phyloP scores from a whole-genome alignment of 2,329 filamentous ascomycete genomes.

The Clonostachys sp. region DNA sequence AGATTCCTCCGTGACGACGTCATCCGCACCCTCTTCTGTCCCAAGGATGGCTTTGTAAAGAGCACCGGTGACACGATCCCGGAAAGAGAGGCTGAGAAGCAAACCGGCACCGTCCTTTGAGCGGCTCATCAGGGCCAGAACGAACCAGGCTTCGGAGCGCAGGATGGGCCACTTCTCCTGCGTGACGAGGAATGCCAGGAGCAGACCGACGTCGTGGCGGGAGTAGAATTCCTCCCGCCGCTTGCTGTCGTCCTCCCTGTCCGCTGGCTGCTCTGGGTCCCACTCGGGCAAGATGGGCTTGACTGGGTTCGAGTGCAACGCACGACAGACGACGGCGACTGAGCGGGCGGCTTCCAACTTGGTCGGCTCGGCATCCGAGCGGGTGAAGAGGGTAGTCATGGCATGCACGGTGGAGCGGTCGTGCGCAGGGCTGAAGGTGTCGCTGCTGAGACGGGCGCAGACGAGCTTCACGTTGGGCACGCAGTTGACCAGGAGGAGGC shows the following conservation, averaged over 20 bases:
- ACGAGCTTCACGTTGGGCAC: constrained; percentile 45
- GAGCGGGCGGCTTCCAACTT: constrained; percentile 56
- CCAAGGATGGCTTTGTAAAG: constrained; percentile 47
- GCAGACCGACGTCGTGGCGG: constrained; percentile 32
- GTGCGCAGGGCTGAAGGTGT: constrained; percentile 13
- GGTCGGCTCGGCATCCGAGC: constrained; percentile 42
- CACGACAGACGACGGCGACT: constrained; percentile 46
- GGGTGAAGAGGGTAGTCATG: constrained; percentile 28
- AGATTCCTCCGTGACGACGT: constrained; percentile 3
- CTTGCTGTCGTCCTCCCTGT: constrained; percentile 9
- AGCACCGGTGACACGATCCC: constrained; percentile 30
- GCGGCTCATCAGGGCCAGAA: constrained; percentile 55
- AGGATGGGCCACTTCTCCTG: constrained; percentile 56
- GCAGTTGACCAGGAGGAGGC: constrained; percentile 50
- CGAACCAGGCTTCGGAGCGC: constrained; percentile 57
- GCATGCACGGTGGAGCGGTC: constrained; percentile 25
- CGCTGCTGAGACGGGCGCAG: constrained; percentile 32
- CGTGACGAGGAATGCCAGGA: constrained; percentile 46
- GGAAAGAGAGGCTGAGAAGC: constrained; percentile 35
- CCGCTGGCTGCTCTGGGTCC: constrained; percentile 6
- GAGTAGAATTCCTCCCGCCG: constrained; percentile 36
- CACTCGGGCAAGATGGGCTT: constrained; percentile 20
- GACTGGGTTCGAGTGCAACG: constrained; percentile 39
- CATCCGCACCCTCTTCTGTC: not conserved
- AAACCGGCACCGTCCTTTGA: constrained; percentile 41